Percentiles rank a stretch among this genome's conserved stretches.
These are phyloP conservation scores for Zoysia matrella DNA, from an alignment of 202 grass and related monocot genomes.

Conservation along the genomic window DNA sequence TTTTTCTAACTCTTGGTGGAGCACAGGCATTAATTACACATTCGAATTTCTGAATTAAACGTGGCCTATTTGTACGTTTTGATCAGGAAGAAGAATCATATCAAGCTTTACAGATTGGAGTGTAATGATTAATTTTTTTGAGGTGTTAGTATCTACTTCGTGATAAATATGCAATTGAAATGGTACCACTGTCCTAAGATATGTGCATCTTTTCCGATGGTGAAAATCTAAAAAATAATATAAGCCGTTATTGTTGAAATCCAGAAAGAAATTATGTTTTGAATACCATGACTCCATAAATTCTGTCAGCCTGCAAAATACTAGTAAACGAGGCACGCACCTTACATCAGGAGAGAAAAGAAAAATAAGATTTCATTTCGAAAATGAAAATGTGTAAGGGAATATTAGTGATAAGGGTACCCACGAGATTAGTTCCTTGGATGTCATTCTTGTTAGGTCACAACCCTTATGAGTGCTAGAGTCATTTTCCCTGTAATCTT, in stretches of 20 bases:
- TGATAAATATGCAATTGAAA: not conserved
- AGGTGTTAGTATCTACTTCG: not conserved
- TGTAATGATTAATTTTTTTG: not conserved
- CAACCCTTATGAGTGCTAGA: constrained; percentile 80
- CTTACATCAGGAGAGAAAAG: not conserved
- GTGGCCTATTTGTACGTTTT: too few species aligned
- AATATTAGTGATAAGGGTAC: constrained; percentile 39
- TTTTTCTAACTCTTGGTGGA: not conserved
- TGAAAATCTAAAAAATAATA: not conserved
- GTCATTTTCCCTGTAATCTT: constrained; percentile 86
- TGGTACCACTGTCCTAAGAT: not conserved
- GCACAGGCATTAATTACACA: not conserved
- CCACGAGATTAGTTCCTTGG: constrained; percentile 83
- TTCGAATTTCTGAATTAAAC: not conserved
- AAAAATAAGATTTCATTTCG: not conserved
- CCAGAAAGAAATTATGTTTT: not conserved
- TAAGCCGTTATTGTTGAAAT: not conserved
- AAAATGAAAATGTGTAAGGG: not conserved
- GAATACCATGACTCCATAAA: not conserved
- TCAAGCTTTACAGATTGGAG: not conserved
- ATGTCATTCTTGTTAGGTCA: constrained; percentile 74
- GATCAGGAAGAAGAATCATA: not conserved
- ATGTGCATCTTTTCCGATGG: not conserved
- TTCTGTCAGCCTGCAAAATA: not conserved
- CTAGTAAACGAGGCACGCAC: not conserved